Conservation (phyloP, 768 basidiomycete species). For the Phaeotremella fagi region DNA sequence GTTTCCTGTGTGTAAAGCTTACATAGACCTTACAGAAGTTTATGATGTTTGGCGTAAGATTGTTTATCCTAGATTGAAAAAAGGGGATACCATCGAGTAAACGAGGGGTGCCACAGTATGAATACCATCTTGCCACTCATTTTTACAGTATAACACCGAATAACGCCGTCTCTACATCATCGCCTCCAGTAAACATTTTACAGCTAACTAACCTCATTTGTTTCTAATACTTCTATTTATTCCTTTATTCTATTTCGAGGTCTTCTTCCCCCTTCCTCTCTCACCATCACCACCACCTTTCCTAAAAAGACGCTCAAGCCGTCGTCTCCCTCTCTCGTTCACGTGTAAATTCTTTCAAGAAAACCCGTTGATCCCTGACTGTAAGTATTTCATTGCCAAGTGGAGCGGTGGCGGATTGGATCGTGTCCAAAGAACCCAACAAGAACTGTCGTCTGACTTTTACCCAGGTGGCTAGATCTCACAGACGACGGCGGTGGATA, state of each 20-base stretch:
- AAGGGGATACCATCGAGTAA: conserved; percentile 26
- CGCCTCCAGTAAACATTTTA: too few species aligned
- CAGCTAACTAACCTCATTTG: too few species aligned
- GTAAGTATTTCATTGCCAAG: conserved; percentile 13
- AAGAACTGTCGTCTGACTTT: background rate
- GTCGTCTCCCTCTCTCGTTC: conserved; percentile 36
- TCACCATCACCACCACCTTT: background rate
- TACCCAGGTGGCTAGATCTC: conserved; percentile 18
- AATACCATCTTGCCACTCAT: too few species aligned
- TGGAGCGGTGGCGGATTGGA: conserved; percentile 1
- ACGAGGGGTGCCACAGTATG: background rate
- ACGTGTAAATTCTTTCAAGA: conserved; percentile 29
- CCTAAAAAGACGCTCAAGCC: conserved; percentile 16
- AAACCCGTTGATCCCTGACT: conserved; percentile 35
- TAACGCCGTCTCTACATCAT: too few species aligned
- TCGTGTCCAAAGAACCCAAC: background rate
- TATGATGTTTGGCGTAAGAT: conserved; percentile 34
- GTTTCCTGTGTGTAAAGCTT: background rate
- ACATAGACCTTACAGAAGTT: conserved; percentile 13
- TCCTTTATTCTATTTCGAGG: too few species aligned
- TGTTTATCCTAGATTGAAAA: conserved; percentile 25
- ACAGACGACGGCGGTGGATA: conserved; percentile 17
- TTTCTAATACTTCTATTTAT: too few species aligned
- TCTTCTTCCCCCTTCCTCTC: background rate
- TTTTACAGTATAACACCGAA: too few species aligned